Percentiles rank a stretch among this genome's conserved stretches.
Conservation (phyloP, 768 basidiomycete species). For the Nidularia pulvinata region DNA sequence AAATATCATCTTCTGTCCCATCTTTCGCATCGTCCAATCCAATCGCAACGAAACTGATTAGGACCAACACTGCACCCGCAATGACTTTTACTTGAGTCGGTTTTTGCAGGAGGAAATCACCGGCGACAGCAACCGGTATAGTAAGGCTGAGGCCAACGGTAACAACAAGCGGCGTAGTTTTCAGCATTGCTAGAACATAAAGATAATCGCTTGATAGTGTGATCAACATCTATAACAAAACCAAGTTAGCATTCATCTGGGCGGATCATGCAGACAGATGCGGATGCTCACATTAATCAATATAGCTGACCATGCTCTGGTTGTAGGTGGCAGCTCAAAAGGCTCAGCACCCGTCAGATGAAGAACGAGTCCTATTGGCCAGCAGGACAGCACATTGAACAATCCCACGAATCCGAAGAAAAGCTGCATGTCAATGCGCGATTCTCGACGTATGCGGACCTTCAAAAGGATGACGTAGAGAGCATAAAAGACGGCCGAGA, state of each 20-base stretch:
- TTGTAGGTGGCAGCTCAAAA: conserved; percentile 68
- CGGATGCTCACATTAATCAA: conserved; percentile 32
- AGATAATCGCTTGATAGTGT: conserved; percentile 85
- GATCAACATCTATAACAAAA: conserved; percentile 73
- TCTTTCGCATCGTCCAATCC: conserved; percentile 20
- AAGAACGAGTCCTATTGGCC: conserved; percentile 79
- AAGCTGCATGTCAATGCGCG: conserved; percentile 88
- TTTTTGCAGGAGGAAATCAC: conserved; percentile 47
- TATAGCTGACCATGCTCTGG: conserved; percentile 32
- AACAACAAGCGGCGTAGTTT: conserved; percentile 93
- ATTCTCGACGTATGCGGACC: conserved; percentile 79
- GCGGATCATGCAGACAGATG: neutral
- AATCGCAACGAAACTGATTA: conserved; percentile 65
- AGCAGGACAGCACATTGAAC: conserved; percentile 74
- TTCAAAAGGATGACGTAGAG: conserved; percentile 90
- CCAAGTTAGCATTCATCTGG: neutral
- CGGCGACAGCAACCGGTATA: conserved; percentile 88
- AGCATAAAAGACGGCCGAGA: conserved; percentile 90
- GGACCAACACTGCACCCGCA: conserved; percentile 74
- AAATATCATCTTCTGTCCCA: neutral
- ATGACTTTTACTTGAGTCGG: conserved; percentile 60
- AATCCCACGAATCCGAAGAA: conserved; percentile 95
- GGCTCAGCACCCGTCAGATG: conserved; percentile 71
- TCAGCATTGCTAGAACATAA: conserved; percentile 91
- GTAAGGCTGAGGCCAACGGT: conserved; percentile 93